Conservation (phyloP, 371 early-diverging fungal species). For the Mortierella sp. region DNA sequence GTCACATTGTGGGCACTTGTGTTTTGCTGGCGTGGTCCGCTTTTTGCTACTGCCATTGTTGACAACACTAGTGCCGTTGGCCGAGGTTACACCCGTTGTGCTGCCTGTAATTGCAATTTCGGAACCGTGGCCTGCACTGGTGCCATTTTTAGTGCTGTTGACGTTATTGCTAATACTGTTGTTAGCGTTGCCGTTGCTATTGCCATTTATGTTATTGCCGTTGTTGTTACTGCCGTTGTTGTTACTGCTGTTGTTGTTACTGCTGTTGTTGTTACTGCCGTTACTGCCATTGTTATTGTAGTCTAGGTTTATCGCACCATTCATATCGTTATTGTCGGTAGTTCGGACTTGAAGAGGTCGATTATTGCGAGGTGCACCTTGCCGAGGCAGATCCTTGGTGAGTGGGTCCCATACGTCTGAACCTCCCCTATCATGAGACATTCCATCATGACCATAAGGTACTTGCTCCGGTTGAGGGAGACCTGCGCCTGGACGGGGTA, state of each 20-base stretch:
- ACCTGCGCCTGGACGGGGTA: constrained; percentile 17
- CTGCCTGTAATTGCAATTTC: neutral
- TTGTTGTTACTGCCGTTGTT: neutral
- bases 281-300: neutral
- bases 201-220: neutral
- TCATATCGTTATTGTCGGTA: neutral
- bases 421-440: constrained; percentile 3
- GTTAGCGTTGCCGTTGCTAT: neutral
- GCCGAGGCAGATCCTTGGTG: neutral
- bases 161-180: neutral
- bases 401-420: constrained; percentile 7
- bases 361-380: constrained; percentile 17
- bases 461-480: neutral
- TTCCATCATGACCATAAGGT: neutral
- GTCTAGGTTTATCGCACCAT: neutral
- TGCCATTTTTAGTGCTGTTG: neutral
- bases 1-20: constrained; percentile 66
- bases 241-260: too few relatives aligned
- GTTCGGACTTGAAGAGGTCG: constrained; percentile 13
- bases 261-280: too few relatives aligned
- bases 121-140: constrained; percentile 4
- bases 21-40: constrained; percentile 56
- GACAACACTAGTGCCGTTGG: constrained; percentile 2
- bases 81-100: neutral
- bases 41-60: constrained; percentile 53